Evolutionary conservation across 176 grass and related monocot species (phyloP), one percentile per base, ranked within the genome.

Genomic region (Paspalum notatum): DNA sequence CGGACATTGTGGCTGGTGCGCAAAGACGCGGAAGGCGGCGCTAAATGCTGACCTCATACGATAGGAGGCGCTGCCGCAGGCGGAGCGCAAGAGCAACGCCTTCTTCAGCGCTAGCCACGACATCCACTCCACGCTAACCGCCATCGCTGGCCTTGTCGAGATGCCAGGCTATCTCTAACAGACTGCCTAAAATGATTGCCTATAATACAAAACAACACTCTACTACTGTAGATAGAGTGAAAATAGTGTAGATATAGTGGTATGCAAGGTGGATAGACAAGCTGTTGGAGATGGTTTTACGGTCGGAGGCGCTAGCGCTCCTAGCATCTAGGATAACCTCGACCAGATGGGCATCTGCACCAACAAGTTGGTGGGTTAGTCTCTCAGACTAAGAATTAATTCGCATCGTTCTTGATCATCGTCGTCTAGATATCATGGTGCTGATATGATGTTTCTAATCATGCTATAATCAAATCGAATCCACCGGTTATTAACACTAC

Each of bases 11-110:
- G n/a, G n/a, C n/a, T 47, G 63, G 83, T 32, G 65, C 16, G 62
- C 80, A 14, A 55, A 48, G 55, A 57, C 74, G 15, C 55, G 65
- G 15, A 69, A 90, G 54, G 74, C 83, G 9, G 9, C 62, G 43
- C 63, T 97, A 17, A 61, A 80, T 32, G 94, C 80, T 12, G 78
- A 92, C 14, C 76, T 94, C 12, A 80, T 90, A 13, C 82, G 45
- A 46, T 83, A 84, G 72, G 91, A 92, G 77, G 87, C 76, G 46
- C 87, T 92, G 16, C 79, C 74, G 53, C 94, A 94, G 56, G 91
- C 89, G 26, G 95, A 97, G 76, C 85, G 85, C 57, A 97, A 97
- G 76, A 97, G 85, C 78, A 86, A 94, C n/a, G 87, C 95, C 17
- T 88, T 97, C 50, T 72, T 83, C 26, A 77, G 77, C 32, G 90